Evolutionary conservation across 306 rosid genomes (phyloP), one percentile per base, ranked within the genome.

Genomic region (Cucumis cinereus): DNA sequence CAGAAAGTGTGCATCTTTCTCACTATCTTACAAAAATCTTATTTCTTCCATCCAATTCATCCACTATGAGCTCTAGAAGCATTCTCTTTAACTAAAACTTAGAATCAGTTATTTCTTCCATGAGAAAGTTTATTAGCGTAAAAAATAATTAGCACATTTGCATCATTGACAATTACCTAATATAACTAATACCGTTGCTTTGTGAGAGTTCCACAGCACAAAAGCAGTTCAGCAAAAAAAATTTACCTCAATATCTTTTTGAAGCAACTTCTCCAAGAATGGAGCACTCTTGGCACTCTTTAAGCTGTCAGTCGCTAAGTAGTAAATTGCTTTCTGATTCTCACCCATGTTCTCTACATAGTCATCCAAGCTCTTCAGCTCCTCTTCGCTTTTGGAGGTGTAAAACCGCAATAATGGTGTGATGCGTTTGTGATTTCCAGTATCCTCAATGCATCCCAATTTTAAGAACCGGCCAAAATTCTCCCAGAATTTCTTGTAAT

Each of bases 401-500:
- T 83, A 79, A 80, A 95, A 95, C 72, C 99, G 88, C 86, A 95
- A 83, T 16, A 95, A 82, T 2, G 99, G 99, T 53, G 96, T 89
- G 76, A 95, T 79, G 71, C 99, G 99, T 87, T 92, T 92, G 86
- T 95, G 99, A 84, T 95, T 95, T 81, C 99, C 98, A 56, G 91
- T 55, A 79, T 95, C 99, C 81, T 95, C 99, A 30, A 89, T 81
- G 60, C 98, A 95, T 16, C 99, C 99, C 64, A 95, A 87, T 82
- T 95, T 95, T 19, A 92, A 13, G 55, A 95, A 92, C 81, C 99
- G 86, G 73, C 99, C 99, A 72, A 92, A 95, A 92, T 92, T 95
- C 89, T 95, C 99, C 99, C 98, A 95, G 75, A 95, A 86, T 87
- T 95, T 95, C 87, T 90, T 95, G 89, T 92, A 95, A 81, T 92